Evolutionary conservation across 2,329 filamentous ascomycete genomes (phyloP), one percentile per base, ranked within the genome.

Genomic region (Nothomitra cinnamomea): DNA sequence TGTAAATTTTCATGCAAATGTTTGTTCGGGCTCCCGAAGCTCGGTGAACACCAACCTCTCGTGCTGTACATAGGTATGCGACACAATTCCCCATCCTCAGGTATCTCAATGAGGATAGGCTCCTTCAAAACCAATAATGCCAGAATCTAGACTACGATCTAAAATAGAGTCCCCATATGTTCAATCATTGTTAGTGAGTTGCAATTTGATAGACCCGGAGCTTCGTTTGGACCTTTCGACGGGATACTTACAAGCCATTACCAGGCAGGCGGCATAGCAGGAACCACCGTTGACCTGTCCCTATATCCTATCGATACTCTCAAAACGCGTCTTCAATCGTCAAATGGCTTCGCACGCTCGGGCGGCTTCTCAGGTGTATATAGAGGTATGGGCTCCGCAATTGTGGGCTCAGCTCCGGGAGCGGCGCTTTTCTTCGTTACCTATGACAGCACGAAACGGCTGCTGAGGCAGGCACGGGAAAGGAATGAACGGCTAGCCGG

Each of bases 221-320:
- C 40, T 52, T 32, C 28, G 10, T 32, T 32, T 32, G 28, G 10
- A 10, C 28, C 10, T 32, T n/a, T n/a, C 10, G 10, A 32, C 28
- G 28, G 4, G 28, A 10, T 32, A 19, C 15, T 17, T 19, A 24
- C 25, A 7, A 4, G 15, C 45, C n/a, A 49, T 17, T 35, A 35
- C 21, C 62, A 83, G 74, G 87, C 92, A 60, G 92, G 92, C 67
- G 92, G 82, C 64, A 73, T 95, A 60, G 92, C 92, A 60, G 92
- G 92, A 65, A 92, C 92, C 49, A 94, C 89, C 13, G 92, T 96
- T 68, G 92, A 98, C 77, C 82, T 95, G 63, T 88, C 88, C 54
- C 86, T 98, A 65, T 98, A 86, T 73, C 92, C 92, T 0, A 87
- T 98, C 74, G 94, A 98, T 77, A 98, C 92, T 0, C 82, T 98